Evolutionary conservation across 179 eudicot species (phyloP).

Genomic region (Vitellaria paradoxa): DNA sequence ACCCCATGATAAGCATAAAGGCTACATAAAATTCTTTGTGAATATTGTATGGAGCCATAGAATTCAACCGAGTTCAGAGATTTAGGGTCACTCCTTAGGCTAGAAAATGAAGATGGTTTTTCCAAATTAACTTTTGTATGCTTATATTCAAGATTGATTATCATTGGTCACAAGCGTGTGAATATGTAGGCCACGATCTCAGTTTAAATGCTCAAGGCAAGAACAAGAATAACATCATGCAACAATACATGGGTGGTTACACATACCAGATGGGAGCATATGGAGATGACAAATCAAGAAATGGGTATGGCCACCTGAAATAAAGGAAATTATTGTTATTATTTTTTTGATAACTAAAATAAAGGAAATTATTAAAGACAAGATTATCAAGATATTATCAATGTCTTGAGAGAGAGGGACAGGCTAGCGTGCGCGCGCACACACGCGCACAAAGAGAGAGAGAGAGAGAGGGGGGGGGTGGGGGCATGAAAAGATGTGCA

Average conservation of each 20-base stretch:
- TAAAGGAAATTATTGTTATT: not conserved
- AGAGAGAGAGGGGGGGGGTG: not conserved
- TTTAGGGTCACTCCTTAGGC: not conserved
- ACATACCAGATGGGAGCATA: conserved; percentile 84
- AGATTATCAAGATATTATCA: not conserved
- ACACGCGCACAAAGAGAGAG: not conserved
- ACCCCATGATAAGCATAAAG: not conserved
- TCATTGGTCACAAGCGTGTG: not conserved
- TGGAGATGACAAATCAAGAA: conserved; percentile 76
- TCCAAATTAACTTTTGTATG: not conserved
- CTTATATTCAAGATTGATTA: not conserved
- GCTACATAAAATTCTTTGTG: not conserved
- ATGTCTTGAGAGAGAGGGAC: not conserved
- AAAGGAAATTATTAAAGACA: not conserved
- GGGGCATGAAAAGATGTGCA: not conserved
- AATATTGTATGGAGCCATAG: not conserved
- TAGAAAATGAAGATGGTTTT: not conserved
- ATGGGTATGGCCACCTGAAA: conserved; percentile 91
- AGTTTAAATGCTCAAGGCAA: not conserved
- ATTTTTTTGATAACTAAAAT: too few species aligned
- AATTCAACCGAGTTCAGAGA: not conserved
- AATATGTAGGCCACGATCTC: not conserved
- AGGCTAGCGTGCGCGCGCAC: too few species aligned
- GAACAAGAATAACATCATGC: not conserved
- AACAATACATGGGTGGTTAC: not conserved